Base-by-base conservation (phyloP, 768 basidiomycete species). In the Suillus lakei region DNA sequence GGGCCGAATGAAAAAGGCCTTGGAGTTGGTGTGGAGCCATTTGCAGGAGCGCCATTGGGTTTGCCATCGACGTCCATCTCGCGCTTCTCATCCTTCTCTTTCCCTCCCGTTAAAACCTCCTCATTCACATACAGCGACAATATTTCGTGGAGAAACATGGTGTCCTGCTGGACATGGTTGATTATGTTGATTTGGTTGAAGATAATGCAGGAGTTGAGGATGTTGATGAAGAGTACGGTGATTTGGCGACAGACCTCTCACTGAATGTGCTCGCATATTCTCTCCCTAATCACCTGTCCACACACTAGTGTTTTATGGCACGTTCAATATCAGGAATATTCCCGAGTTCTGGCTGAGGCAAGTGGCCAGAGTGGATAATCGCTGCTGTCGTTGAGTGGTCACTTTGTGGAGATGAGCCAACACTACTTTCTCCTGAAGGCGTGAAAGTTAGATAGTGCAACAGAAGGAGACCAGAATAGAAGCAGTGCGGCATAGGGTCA, bases 111-210 rank as follows among this genome's bases (percentile, higher is more conserved):
- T 66, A 89, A 73, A 77, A 90, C 83, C 64, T 89, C 88, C 65
- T 91, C 90, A 68, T 90, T 88, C 60, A 91, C 87, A 75, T 93
- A 93, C 46, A 92, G 77, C 51, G 82, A 79, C 41, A 97, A 91
- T 16, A 98, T 85, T 56, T 95, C 91, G 39, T 84, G 83, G 41
- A 98, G 81, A 74, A 98, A 92, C 13, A 78, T 74, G 2, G 84
- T 85, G 70, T 98, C 93, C 64, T 84, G 85, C 74, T 95, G 92
- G 39, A 99, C 86, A 73, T 97, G 89, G 58, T 84, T 88, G 72
- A 99, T 96, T 73, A 99, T 98, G 78, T 99, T 98, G 71, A 97
- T 95, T 76, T 99, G 97, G 80, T 99, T 98, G 86, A 96, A 99
- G 74, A 98, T 95, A 76, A 99, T 95, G 79, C 93, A 93, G 2